Evolutionary conservation across 306 rosid genomes (phyloP).

Genomic region (Cicer yamashitae): DNA sequence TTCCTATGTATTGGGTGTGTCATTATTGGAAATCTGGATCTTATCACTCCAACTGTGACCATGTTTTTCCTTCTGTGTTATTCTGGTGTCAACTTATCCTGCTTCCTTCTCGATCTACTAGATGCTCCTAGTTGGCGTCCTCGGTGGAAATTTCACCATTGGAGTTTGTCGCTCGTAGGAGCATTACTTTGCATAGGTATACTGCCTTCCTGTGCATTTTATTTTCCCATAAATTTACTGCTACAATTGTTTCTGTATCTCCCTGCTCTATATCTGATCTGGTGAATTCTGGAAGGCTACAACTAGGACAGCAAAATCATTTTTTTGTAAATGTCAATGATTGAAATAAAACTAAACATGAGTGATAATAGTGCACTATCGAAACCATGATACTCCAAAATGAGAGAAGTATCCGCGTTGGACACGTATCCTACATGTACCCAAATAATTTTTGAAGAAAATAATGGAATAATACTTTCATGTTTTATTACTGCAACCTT

Average conservation of each 20-base stretch:
- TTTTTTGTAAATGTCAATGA: constrained; percentile 16
- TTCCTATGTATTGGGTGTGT: constrained; percentile 91
- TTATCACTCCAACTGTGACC: constrained; percentile 97
- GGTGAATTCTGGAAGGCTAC: constrained; percentile 26
- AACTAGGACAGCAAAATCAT: not conserved
- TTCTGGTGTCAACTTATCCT: constrained; percentile 95
- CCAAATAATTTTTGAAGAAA: not conserved
- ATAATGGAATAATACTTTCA: too few species aligned
- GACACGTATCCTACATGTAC: not conserved
- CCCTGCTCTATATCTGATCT: constrained; percentile 18
- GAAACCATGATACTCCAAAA: not conserved
- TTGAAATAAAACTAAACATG: constrained; percentile 15
- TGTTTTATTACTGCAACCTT: too few species aligned
- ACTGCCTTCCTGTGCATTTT: constrained; percentile 35
- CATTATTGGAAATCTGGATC: constrained; percentile 97
- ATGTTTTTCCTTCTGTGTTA: constrained; percentile 98
- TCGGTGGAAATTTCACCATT: constrained; percentile 98
- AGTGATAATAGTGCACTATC: constrained; percentile 32
- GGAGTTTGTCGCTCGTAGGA: constrained; percentile 97
- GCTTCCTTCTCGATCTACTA: constrained; percentile 99
- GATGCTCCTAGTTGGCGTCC: constrained; percentile 99
- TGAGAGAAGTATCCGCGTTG: not conserved
- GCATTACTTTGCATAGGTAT: constrained; percentile 92
- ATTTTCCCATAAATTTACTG: not conserved
- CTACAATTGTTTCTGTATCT: constrained; percentile 13